Base-by-base conservation (phyloP, 108 stramenopile genomes). In the Fragilaria radians region DNA sequence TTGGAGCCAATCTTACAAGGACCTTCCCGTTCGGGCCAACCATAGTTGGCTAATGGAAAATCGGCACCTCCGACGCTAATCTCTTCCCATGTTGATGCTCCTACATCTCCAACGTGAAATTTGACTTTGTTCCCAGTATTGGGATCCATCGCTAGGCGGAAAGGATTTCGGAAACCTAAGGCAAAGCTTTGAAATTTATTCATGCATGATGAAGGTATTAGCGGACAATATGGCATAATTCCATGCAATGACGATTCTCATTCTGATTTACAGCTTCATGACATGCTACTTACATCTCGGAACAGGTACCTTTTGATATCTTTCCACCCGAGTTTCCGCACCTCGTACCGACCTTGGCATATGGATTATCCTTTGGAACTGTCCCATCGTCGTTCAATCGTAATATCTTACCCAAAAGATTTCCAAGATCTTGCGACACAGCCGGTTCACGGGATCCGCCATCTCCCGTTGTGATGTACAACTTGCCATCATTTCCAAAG, bases 151-250 rank as follows among this genome's bases (percentile, higher is more conserved):
- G 61, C 60, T 0, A 72, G 53, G 5, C 66, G 52, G 31, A 53
- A 72, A 2, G 71, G 71, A 63, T 72, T 72, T 29, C 71, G 71
- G 30, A 72, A 49, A 22, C 71, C 71, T 19, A 22, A 30, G 46
- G 52, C 32, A 28, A 50, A 72, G 7, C 36, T 42, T 7, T 42
- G 14, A 14, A 42, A 42, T n/a, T n/a, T 42, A 42, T 42, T 7
- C 36, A 42, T 11, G 11, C 11, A 42, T 42, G 36, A 14, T 14
- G 36, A 42, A 42, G 7, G 36, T 11, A 42, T 11, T 7, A 42
- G 36, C 14, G 11, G 36, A 14, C 14, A 42, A 42, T 7, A 11
- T 11, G 36, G 14, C 7, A 14, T 14, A 42, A 14, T 42, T 42
- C 36, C 7, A 11, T 42, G 36, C 36, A 7, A 42, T 11, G 36